A percentile compares a stretch with the other conserved stretches of the same genome.
Conservation (phyloP, 2,329 filamentous ascomycete genomes). For the Alternaria arborescens region DNA sequence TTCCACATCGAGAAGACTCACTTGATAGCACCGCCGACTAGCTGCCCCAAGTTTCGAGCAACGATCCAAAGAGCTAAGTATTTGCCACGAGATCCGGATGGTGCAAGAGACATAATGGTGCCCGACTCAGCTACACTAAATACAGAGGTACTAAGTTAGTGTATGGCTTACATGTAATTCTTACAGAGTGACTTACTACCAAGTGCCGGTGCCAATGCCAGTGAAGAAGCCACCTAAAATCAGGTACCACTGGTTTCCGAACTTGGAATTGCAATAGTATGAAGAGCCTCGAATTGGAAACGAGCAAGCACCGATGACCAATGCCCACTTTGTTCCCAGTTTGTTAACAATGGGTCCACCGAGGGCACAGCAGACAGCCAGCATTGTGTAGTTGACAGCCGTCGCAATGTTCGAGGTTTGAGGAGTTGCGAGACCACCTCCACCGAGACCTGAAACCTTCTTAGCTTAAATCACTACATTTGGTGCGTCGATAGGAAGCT, state of each 20-base stretch:
- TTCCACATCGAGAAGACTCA: slow-evolving; percentile 7
- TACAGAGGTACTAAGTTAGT: too few species aligned
- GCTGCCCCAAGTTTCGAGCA: slow-evolving; percentile 57
- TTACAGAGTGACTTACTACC: slow-evolving; percentile 44
- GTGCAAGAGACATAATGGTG: slow-evolving; percentile 60
- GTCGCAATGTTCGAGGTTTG: slow-evolving; percentile 55
- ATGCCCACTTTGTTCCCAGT: slow-evolving; percentile 57
- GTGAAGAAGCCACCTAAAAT: slow-evolving; percentile 35
- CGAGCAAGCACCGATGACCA: slow-evolving; percentile 54
- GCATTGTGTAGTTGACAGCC: slow-evolving; percentile 40
- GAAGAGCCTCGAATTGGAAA: slow-evolving; percentile 59
- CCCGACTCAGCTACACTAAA: slow-evolving; percentile 56
- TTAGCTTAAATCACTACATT: neutral
- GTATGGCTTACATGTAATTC: too few species aligned
- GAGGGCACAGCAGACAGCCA: slow-evolving; percentile 49
- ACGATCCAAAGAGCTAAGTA: slow-evolving; percentile 61
- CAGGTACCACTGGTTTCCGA: slow-evolving; percentile 59
- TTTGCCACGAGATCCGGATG: slow-evolving; percentile 57
- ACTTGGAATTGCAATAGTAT: slow-evolving; percentile 61
- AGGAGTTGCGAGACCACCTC: slow-evolving; percentile 57
- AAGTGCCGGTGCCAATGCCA: slow-evolving; percentile 51
- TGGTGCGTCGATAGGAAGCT: neutral
- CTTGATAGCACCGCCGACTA: slow-evolving; percentile 58
- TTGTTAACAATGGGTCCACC: slow-evolving; percentile 59
- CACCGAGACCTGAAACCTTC: slow-evolving; percentile 34